A percentile compares a stretch with the other conserved stretches of the same genome.
These are phyloP conservation scores for Elasticomyces elasticus DNA, from an alignment of 495 filamentous ascomycete genomes.

Conservation along the genomic window DNA sequence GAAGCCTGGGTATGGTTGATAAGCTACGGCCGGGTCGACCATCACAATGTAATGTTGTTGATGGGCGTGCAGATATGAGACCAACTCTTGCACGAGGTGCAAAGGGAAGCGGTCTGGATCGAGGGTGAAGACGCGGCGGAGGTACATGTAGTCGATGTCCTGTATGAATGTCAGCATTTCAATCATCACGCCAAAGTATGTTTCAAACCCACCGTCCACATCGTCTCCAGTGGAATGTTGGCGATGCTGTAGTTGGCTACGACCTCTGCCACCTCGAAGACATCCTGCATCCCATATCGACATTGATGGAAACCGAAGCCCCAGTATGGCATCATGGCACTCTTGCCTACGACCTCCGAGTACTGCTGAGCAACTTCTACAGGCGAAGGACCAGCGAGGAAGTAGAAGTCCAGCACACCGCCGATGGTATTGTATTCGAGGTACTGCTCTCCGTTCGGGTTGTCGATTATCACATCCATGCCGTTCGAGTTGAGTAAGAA, in stretches of 20 bases:
- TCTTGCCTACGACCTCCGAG: constrained; percentile 54
- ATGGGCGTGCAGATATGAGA: constrained; percentile 60
- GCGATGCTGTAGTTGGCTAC: constrained; percentile 70
- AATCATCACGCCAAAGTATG: no score
- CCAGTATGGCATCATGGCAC: constrained; percentile 81
- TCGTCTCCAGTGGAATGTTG: constrained; percentile 70
- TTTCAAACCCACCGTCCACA: constrained; percentile 74
- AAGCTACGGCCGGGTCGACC: constrained; percentile 76
- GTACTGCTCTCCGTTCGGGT: constrained; percentile 53
- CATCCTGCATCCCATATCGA: constrained; percentile 64
- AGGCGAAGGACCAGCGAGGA: constrained; percentile 63
- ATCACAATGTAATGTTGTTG: constrained; percentile 68
- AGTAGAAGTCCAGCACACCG: constrained; percentile 77
- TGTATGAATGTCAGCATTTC: not conserved
- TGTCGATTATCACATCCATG: constrained; percentile 78
- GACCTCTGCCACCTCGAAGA: constrained; percentile 67
- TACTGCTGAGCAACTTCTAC: constrained; percentile 67
- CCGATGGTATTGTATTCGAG: constrained; percentile 79
- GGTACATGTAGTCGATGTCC: constrained; percentile 25
- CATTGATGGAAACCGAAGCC: constrained; percentile 77
- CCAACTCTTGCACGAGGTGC: constrained; percentile 54
- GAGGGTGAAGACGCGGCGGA: constrained; percentile 58
- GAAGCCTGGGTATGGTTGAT: constrained; percentile 56
- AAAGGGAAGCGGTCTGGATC: constrained; percentile 66
- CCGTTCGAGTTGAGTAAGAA: constrained; percentile 76